Evolutionary conservation across 2,329 filamentous ascomycete genomes (phyloP), one percentile per base, ranked within the genome.

Genomic region (Diaporthe longicolla): DNA sequence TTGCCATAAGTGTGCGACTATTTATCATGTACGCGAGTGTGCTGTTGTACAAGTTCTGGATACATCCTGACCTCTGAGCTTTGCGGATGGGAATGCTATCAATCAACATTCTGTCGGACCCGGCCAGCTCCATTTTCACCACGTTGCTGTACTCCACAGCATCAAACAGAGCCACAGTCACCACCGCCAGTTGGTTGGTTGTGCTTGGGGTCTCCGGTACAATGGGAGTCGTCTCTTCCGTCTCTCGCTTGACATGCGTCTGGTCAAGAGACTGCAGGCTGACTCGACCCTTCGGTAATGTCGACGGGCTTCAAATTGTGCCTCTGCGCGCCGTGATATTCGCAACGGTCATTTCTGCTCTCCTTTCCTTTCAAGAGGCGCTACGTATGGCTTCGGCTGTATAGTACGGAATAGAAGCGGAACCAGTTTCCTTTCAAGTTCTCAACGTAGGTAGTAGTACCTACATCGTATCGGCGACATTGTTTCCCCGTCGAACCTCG

Each of bases 201-300:
- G 76, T 85, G 0, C 78, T 86, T 54, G 79, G 82, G n/a, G 81
- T 83, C 70, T 80, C 85, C 57, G 82, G 83, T 0, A 82, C 83
- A 50, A 83, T 86, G 65, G 83, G 82, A 50, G 81, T 82, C 45
- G 80, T 87, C 3, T 85, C 87, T 1, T 87, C 86, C 0, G 84
- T 85, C 1, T 86, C 85, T 1, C 84, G 87, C 5, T 77, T 88
- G 3, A 84, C 85, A 1, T 88, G 87, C 86, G 84, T 84, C 0
- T 88, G 87, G 80, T 84, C 86, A n/a, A 79, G 84, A 7, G 87
- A 88, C 72, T 84, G 85, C 2, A 87, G 84, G 24, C 35, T 71
- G 11, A 68, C 73, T 13, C 59, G 45, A 26, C 73, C 70, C 19
- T 76, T 78, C 26, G 61, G 69, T 29, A 40, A 76, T 61, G 76